A percentile compares a stretch with the other conserved stretches of the same genome.
These are phyloP conservation scores for Hibiscus syriacus DNA, from an alignment of 345 rosid species.

Conservation along the genomic window DNA sequence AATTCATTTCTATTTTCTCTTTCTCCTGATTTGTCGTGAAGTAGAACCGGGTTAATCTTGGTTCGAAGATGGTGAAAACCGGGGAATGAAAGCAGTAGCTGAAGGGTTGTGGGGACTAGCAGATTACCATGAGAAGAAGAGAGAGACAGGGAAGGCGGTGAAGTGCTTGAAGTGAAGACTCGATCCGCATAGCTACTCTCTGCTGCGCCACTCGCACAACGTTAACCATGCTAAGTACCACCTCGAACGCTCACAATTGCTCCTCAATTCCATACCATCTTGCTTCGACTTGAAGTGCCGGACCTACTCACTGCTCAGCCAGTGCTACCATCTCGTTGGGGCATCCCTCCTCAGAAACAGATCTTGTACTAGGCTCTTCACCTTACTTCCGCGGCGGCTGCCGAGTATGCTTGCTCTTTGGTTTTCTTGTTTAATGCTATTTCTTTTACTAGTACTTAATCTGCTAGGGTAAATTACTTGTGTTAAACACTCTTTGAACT, in stretches of 20 bases:
- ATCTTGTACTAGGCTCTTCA: conserved; percentile 72
- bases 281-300: conserved; percentile 80
- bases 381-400: conserved; percentile 40
- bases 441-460: not conserved
- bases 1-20: not conserved
- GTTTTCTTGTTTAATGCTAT: not conserved
- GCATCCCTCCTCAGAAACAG: conserved; percentile 72
- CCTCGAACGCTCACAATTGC: conserved; percentile 74
- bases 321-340: conserved; percentile 82
- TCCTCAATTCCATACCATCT: conserved; percentile 73
- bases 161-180: conserved; percentile 87
- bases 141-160: conserved; percentile 62
- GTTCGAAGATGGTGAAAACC: not conserved
- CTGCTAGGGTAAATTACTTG: not conserved
- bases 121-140: conserved; percentile 63
- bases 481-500: not conserved
- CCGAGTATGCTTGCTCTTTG: conserved; percentile 18
- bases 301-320: conserved; percentile 77
- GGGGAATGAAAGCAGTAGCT: conserved; percentile 60
- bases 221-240: conserved; percentile 80
- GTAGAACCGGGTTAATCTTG: not conserved
- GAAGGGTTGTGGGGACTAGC: conserved; percentile 96
- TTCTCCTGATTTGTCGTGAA: not conserved
- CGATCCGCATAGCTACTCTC: conserved; percentile 72
- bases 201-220: conserved; percentile 82